Conservation (phyloP, 169 alveolate genomes). For the Plasmodium gaboni region DNA sequence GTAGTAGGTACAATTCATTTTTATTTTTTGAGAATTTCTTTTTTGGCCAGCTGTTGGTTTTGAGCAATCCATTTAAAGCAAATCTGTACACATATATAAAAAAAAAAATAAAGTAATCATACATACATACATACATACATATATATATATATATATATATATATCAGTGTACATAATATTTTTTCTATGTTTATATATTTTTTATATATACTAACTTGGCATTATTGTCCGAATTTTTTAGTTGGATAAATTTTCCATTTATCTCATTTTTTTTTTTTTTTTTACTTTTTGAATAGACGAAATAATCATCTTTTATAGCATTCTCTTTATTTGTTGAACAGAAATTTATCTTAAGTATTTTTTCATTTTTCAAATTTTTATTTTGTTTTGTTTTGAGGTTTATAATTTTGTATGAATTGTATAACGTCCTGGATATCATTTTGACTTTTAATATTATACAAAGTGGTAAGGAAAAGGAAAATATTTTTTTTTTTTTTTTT, state of each 20-base stretch:
- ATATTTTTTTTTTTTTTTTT: too few species aligned
- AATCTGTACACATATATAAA: constrained; percentile 8
- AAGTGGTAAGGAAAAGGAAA: too few species aligned
- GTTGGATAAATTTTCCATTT: constrained; percentile 40
- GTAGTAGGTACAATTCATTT: constrained; percentile 39
- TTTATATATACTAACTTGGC: constrained; percentile 32
- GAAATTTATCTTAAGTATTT: constrained; percentile 13
- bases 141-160: not conserved
- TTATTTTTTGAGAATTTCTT: constrained; percentile 61
- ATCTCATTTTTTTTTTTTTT: not conserved
- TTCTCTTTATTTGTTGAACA: constrained; percentile 7
- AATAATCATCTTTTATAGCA: too few species aligned
- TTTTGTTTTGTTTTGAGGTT: constrained; percentile 11
- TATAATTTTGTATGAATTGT: constrained; percentile 23
- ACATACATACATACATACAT: not conserved
- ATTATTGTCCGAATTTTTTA: constrained; percentile 54
- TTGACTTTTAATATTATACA: constrained; percentile 7
- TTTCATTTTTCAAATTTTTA: not conserved
- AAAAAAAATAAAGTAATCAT: not conserved
- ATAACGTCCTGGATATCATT: constrained; percentile 32
- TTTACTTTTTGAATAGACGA: not conserved
- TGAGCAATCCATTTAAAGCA: constrained; percentile 45
- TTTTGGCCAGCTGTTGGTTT: constrained; percentile 61
- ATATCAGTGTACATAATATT: not conserved
- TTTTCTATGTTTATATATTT: not conserved